Percentiles rank a stretch among this genome's conserved stretches.
phyloP scores from a whole-genome alignment of 306 rosid genomes.

The Prinsepia uniflora region DNA sequence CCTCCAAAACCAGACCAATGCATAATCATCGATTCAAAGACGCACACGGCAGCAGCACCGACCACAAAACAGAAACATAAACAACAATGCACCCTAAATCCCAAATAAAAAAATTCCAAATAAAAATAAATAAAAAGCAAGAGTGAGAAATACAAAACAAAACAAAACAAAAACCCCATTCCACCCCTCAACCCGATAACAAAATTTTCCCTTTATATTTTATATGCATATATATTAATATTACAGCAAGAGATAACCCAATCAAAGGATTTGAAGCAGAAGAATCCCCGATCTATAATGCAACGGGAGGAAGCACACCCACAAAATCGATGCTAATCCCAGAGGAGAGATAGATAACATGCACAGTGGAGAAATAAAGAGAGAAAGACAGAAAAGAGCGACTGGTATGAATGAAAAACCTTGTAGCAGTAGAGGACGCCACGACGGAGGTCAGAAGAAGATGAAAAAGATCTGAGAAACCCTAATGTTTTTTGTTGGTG shows the following conservation, averaged over 20 bases:
- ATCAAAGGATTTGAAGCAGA: neutral
- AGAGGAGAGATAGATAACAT: neutral
- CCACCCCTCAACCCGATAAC: neutral
- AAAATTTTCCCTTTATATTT: neutral
- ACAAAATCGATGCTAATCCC: neutral
- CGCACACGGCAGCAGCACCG: constrained; percentile 1
- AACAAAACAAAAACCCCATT: constrained; percentile 1
- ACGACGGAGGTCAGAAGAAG: constrained; percentile 20
- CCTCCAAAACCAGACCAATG: neutral
- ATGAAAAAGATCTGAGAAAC: constrained; percentile 46
- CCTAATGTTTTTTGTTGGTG: constrained; percentile 40
- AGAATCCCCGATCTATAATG: constrained; percentile 14
- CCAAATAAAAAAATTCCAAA: neutral
- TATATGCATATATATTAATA: too few relatives aligned
- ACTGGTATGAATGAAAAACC: constrained; percentile 22
- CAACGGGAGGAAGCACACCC: neutral
- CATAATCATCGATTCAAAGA: neutral
- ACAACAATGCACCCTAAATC: constrained; percentile 17
- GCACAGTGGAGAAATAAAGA: neutral
- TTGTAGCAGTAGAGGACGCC: constrained; percentile 22
- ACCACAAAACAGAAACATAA: constrained; percentile 3
- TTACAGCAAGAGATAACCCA: neutral
- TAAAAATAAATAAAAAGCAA: neutral
- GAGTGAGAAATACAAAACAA: neutral
- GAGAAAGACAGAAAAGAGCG: neutral